Evolutionary conservation across 441 rosid species (phyloP).

Genomic region (Jatropha multifida): DNA sequence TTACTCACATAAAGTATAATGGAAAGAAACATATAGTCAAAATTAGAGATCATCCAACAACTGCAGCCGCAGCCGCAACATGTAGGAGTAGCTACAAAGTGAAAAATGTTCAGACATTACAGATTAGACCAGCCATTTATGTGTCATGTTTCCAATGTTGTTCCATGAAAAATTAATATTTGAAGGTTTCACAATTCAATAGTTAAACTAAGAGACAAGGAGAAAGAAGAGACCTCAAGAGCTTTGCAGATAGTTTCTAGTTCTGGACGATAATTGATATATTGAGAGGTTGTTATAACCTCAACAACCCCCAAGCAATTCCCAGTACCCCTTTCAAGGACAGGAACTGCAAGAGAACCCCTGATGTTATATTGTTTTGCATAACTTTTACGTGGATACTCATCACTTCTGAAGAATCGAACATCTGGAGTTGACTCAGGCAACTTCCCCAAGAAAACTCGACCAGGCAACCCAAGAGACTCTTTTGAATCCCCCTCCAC

Average conservation of each 20-base stretch:
- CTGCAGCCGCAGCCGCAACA: neutral
- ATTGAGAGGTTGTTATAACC: slow-evolving; percentile 69
- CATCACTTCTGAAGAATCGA: slow-evolving; percentile 42
- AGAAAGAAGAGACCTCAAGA: slow-evolving; percentile 61
- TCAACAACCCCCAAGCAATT: slow-evolving; percentile 92
- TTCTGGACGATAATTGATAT: slow-evolving; percentile 63
- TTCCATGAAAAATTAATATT: slow-evolving; percentile 10
- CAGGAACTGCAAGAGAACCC: slow-evolving; percentile 37
- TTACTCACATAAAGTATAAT: neutral
- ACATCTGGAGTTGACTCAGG: slow-evolving; percentile 65
- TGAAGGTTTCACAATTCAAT: neutral
- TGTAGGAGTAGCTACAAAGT: neutral
- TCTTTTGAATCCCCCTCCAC: slow-evolving; percentile 42
- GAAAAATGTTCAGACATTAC: neutral
- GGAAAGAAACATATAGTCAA: neutral
- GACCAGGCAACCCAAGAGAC: slow-evolving; percentile 45
- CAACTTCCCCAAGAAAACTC: slow-evolving; percentile 45
- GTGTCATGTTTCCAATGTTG: slow-evolving; percentile 6
- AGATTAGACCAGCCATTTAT: neutral
- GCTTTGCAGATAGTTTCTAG: slow-evolving; percentile 81
- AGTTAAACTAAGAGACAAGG: neutral
- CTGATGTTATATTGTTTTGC: slow-evolving; percentile 29
- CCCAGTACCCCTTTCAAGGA: slow-evolving; percentile 42
- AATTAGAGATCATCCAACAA: neutral
- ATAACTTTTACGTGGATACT: slow-evolving; percentile 40